Conservation (phyloP, 805 yeast species). For the Debaryomyces hansenii region DNA sequence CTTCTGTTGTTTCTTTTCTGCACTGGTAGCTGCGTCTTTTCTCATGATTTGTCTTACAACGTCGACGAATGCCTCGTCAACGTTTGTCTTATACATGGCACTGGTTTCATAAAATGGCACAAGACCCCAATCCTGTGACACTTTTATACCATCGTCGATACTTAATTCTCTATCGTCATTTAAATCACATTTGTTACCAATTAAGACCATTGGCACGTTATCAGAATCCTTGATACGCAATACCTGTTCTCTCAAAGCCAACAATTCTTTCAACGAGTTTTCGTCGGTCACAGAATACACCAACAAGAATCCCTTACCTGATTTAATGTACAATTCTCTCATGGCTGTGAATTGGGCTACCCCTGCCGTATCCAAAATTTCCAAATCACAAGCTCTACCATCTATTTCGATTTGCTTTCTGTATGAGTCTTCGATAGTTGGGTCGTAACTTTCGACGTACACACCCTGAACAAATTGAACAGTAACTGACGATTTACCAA, state of each 20-base stretch:
- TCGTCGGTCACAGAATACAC: slow-evolving; percentile 63
- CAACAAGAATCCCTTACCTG: slow-evolving; percentile 72
- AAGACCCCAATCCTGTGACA: slow-evolving; percentile 82
- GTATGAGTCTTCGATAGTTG: slow-evolving; percentile 96
- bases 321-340: slow-evolving; percentile 84
- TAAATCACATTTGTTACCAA: slow-evolving; percentile 90
- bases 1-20: slow-evolving; percentile 46
- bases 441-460: slow-evolving; percentile 89
- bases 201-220: slow-evolving; percentile 83
- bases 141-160: slow-evolving; percentile 79
- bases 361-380: slow-evolving; percentile 63
- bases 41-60: slow-evolving; percentile 87
- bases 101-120: slow-evolving; percentile 92
- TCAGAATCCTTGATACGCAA: slow-evolving; percentile 74
- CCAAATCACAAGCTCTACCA: slow-evolving; percentile 82
- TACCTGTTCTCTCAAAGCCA: slow-evolving; percentile 81
- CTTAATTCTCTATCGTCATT: slow-evolving; percentile 70
- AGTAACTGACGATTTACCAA: slow-evolving; percentile 91
- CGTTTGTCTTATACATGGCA: slow-evolving; percentile 87
- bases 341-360: slow-evolving; percentile 91
- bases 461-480: slow-evolving; percentile 91
- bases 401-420: slow-evolving; percentile 86
- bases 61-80: slow-evolving; percentile 87
- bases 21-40: slow-evolving; percentile 54
- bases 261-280: slow-evolving; percentile 70